A percentile compares a stretch with the other conserved stretches of the same genome.
phyloP scores from a whole-genome alignment of 371 early-diverging fungal genomes.

The Mortierella sp. region DNA sequence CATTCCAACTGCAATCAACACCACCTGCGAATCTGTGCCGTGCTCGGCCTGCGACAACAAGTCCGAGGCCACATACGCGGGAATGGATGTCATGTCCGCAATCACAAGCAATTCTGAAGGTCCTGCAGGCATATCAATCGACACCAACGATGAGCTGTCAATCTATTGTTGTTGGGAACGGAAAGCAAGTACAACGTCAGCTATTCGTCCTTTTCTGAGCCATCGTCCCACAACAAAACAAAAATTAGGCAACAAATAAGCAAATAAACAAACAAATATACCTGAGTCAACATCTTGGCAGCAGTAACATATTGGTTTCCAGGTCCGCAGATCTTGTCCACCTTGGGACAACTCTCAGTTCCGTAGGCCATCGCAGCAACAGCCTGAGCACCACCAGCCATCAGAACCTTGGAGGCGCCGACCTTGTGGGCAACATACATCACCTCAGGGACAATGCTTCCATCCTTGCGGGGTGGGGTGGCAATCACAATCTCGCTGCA shows the following conservation, averaged over 20 bases:
- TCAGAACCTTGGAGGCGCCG: conserved; percentile 90
- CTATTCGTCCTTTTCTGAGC: too few relatives aligned
- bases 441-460: conserved; percentile 94
- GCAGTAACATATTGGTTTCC: conserved; percentile 99
- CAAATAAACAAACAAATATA: conserved; percentile 32
- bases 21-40: conserved; percentile 95
- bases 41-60: conserved; percentile 98
- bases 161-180: conserved; percentile 62
- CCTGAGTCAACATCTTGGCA: conserved; percentile 96
- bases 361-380: conserved; percentile 99
- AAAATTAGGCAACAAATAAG: not conserved
- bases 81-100: conserved; percentile 87
- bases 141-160: conserved; percentile 91
- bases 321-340: conserved; percentile 99
- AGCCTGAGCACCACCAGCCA: conserved; percentile 98
- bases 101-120: conserved; percentile 97
- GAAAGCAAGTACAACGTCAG: not conserved
- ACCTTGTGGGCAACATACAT: conserved; percentile 98
- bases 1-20: conserved; percentile 90
- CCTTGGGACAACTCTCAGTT: conserved; percentile 95
- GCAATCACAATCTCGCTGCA: conserved; percentile 96
- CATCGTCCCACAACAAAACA: not conserved
- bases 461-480: conserved; percentile 95
- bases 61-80: conserved; percentile 95
- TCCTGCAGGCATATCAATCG: conserved; percentile 99